Base-by-base conservation (phyloP, 148 eudicot genomes). In the Cornus controversa region DNA sequence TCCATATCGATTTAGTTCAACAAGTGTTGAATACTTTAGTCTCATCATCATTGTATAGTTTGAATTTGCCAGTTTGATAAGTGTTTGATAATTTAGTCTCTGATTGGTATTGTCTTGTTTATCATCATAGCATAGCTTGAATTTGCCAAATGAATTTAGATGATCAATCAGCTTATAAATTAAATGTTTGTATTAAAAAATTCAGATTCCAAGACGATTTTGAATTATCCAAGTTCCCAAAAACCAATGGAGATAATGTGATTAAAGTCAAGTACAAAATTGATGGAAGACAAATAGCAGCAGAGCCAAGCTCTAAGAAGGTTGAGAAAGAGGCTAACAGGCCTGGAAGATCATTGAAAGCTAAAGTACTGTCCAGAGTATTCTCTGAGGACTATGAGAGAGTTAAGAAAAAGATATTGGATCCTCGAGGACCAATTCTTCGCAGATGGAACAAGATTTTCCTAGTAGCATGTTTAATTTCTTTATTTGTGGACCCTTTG, bases 401-500 rank as follows among this genome's bases (percentile, higher is more conserved):
- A 20, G 84, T 80, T 37, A 86, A 81, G 81, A 85, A 47, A 70
- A 85, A 86, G 69, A 86, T 92, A 28, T 53, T 86, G 27, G 93
- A 92, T 83, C 97, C 97, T 7, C 75, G 97, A 29, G 91, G 93
- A 4, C 80, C 57, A 1, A 28, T 80, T 1, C 78, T 87, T 0
- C 85, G 79, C 1, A 74, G 70, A 69, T 92, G 97, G 97, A 92
- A 89, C 75, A 84, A 81, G 66, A 79, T 87, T 45, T 89, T 92
- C 84, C 75, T 92, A 20, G 69, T 82, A 2, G 86, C 91, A 0
- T 87, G 92, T 64, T 77, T 92, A 20, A 78, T 86, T 34, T 90
- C 97, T 2, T 76, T 92, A 11, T 89, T 90, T 67, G 87, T 92
- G 7, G 97, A 92, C 80, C 98, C 98, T 7, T 75, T 94, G 0